A percentile compares a stretch with the other conserved stretches of the same genome.
phyloP scores from a whole-genome alignment of 345 rosid genomes.

The Theobroma cacao region DNA sequence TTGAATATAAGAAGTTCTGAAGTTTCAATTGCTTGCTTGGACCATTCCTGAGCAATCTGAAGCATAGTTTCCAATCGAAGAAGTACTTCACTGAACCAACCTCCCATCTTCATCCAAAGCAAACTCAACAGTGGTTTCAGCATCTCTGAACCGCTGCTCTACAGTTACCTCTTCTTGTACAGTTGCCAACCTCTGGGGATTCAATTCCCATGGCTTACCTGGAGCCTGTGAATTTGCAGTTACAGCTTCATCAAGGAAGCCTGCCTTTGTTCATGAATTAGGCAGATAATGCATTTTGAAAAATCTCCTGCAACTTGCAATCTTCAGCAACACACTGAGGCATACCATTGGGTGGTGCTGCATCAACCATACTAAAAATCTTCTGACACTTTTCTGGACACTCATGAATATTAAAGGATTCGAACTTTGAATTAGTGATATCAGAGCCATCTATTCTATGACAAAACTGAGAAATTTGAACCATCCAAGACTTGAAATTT shows the following conservation, averaged over 20 bases:
- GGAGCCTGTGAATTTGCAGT: conserved; percentile 65
- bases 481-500: background rate
- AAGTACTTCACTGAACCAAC: conserved; percentile 50
- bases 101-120: conserved; percentile 69
- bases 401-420: conserved; percentile 36
- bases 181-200: conserved; percentile 57
- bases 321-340: conserved; percentile 50
- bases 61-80: conserved; percentile 72
- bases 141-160: conserved; percentile 63
- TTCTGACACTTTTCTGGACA: conserved; percentile 79
- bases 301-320: conserved; percentile 69
- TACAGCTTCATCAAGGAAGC: conserved; percentile 64
- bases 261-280: conserved; percentile 57
- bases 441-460: conserved; percentile 3
- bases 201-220: conserved; percentile 74
- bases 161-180: conserved; percentile 73
- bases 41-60: conserved; percentile 71
- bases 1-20: conserved; percentile 70
- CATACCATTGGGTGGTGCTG: conserved; percentile 70
- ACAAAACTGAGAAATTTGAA: background rate
- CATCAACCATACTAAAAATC: conserved; percentile 62
- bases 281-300: conserved; percentile 82
- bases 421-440: background rate
- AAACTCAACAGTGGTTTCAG: conserved; percentile 59
- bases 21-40: conserved; percentile 80